These are phyloP conservation scores for Russula olivacea DNA, from an alignment of 768 basidiomycete species.

Conservation along the genomic window DNA sequence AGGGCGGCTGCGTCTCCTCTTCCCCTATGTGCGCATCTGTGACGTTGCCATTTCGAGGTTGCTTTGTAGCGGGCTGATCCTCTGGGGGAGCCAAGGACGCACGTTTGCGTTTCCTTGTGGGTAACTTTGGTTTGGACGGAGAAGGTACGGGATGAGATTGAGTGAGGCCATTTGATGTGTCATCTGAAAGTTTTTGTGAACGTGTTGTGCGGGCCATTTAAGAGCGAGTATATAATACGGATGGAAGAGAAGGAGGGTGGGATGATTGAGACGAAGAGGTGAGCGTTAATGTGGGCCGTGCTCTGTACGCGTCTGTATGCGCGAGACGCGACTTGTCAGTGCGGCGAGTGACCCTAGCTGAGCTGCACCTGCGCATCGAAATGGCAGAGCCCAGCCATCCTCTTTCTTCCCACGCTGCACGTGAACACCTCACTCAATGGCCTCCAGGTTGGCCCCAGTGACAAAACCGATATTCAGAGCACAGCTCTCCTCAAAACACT, in stretches of 20 bases:
- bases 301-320: slow-evolving; percentile 33
- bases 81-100: slow-evolving; percentile 39
- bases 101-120: slow-evolving; percentile 67
- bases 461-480: slow-evolving; percentile 41
- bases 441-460: slow-evolving; percentile 29
- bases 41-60: slow-evolving; percentile 35
- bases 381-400: not conserved
- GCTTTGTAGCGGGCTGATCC: slow-evolving; percentile 48
- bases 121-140: slow-evolving; percentile 31
- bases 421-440: slow-evolving; percentile 30
- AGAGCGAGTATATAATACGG: slow-evolving; percentile 17
- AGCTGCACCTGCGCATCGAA: not conserved
- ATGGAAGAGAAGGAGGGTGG: not conserved
- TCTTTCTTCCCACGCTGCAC: slow-evolving; percentile 14
- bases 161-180: slow-evolving; percentile 31
- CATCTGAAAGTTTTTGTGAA: slow-evolving; percentile 44
- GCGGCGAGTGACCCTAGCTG: not conserved
- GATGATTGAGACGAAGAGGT: slow-evolving; percentile 10
- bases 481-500: slow-evolving; percentile 49
- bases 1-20: slow-evolving; percentile 25
- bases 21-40: slow-evolving; percentile 33
- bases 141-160: slow-evolving; percentile 17
- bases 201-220: slow-evolving; percentile 75
- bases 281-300: slow-evolving; percentile 21
- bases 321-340: slow-evolving; percentile 24